These are phyloP conservation scores for Prunus armeniaca DNA, from an alignment of 306 rosid species.

Conservation along the genomic window DNA sequence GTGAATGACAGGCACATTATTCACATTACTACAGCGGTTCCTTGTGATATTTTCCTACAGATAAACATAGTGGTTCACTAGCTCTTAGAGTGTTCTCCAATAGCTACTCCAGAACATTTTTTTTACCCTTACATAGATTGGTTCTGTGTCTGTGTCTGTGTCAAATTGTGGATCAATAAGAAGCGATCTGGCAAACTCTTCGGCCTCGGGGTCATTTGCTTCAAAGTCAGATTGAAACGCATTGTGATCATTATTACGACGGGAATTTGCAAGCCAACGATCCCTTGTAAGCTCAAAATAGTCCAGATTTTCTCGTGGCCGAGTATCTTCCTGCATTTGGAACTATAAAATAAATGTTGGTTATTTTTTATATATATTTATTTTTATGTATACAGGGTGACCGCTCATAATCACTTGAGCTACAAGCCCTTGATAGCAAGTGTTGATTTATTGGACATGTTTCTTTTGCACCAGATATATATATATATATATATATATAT, in stretches of 20 bases:
- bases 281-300: not conserved
- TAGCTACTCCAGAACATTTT: not conserved
- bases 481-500: not conserved
- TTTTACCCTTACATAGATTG: slow-evolving; percentile 36
- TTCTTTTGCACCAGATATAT: not conserved
- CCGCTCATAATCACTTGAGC: too few species aligned
- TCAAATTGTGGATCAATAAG: slow-evolving; percentile 19
- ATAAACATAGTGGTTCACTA: not conserved
- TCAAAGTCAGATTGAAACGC: not conserved
- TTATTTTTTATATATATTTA: too few species aligned
- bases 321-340: slow-evolving; percentile 10
- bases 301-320: not conserved
- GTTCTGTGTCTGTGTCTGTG: slow-evolving; percentile 39
- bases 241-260: not conserved
- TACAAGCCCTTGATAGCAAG: too few species aligned
- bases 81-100: not conserved
- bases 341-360: slow-evolving; percentile 2
- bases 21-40: not conserved
- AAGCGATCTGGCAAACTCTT: slow-evolving; percentile 4
- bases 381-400: too few species aligned
- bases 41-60: not conserved
- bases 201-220: slow-evolving; percentile 19
- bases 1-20: not conserved
- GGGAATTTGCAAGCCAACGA: not conserved
- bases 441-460: not conserved